Evolutionary conservation across 2,329 filamentous ascomycete genomes (phyloP).

Genomic region (Bipolaris zeicola): DNA sequence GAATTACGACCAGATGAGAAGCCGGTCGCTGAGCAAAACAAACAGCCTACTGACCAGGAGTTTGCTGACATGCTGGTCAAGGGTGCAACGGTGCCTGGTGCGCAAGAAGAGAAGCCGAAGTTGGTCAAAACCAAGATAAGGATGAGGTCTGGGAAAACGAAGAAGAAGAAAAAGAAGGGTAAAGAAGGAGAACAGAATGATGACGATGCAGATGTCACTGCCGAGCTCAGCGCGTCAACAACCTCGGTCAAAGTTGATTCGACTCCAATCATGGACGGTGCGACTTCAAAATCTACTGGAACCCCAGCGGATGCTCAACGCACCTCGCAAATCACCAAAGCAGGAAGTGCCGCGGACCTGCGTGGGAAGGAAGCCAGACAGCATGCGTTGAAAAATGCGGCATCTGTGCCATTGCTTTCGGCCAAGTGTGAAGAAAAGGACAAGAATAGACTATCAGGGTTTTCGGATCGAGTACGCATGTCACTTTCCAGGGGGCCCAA

Average conservation of each 20-base stretch:
- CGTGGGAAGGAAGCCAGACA: slow-evolving; percentile 30
- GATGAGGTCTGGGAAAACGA: slow-evolving; percentile 41
- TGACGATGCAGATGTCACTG: slow-evolving; percentile 11
- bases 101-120: slow-evolving; percentile 23
- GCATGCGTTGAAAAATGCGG: slow-evolving; percentile 35
- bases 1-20: slow-evolving; percentile 8
- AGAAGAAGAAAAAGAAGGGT: slow-evolving; percentile 28
- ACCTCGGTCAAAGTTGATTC: slow-evolving; percentile 14
- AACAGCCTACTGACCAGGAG: slow-evolving; percentile 35
- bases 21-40: neutral
- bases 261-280: neutral
- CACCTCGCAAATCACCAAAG: slow-evolving; percentile 29
- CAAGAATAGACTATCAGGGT: slow-evolving; percentile 21
- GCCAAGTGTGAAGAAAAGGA: slow-evolving; percentile 25
- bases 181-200: slow-evolving; percentile 28
- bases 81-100: slow-evolving; percentile 27
- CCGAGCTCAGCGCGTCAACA: slow-evolving; percentile 13
- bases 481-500: slow-evolving; percentile 34
- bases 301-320: slow-evolving; percentile 8
- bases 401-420: slow-evolving; percentile 36
- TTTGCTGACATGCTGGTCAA: slow-evolving; percentile 36
- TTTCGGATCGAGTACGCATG: slow-evolving; percentile 35
- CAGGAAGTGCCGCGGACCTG: slow-evolving; percentile 37
- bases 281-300: neutral
- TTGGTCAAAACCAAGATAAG: slow-evolving; percentile 46